Conservation (phyloP, 306 rosid species). For the Leucaena leucocephala region DNA sequence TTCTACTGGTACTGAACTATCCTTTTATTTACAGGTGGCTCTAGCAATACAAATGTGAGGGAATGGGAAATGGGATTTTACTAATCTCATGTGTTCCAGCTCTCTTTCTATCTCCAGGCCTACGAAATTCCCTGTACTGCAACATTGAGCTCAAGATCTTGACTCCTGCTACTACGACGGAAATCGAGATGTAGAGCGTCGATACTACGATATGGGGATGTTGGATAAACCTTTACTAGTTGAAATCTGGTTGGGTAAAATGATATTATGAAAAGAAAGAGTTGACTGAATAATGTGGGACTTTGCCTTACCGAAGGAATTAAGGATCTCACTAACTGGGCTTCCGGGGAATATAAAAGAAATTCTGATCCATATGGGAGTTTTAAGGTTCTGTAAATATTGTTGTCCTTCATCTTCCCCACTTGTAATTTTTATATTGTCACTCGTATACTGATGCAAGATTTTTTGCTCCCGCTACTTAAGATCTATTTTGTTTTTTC, state of each 20-base stretch:
- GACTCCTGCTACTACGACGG: neutral
- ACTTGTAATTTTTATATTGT: neutral
- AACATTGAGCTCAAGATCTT: neutral
- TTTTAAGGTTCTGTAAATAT: neutral
- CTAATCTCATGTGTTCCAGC: neutral
- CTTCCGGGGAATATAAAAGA: neutral
- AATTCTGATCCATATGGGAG: neutral
- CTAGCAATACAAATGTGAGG: neutral
- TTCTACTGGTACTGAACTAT: neutral
- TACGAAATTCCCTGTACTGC: neutral
- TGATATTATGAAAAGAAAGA: neutral
- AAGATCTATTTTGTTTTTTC: too few relatives aligned
- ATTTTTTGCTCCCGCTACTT: too few relatives aligned
- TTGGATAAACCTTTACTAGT: neutral
- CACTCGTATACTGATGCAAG: neutral
- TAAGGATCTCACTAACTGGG: neutral
- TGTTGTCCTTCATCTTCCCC: neutral
- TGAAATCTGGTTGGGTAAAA: neutral
- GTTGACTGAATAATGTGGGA: neutral
- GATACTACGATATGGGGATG: neutral
- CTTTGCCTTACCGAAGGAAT: neutral
- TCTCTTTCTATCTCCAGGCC: neutral
- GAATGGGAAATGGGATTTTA: neutral
- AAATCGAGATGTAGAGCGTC: neutral
- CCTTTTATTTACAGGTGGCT: neutral